These are phyloP conservation scores for Elaeagnus macrophylla DNA, from an alignment of 306 rosid species.

Conservation along the genomic window DNA sequence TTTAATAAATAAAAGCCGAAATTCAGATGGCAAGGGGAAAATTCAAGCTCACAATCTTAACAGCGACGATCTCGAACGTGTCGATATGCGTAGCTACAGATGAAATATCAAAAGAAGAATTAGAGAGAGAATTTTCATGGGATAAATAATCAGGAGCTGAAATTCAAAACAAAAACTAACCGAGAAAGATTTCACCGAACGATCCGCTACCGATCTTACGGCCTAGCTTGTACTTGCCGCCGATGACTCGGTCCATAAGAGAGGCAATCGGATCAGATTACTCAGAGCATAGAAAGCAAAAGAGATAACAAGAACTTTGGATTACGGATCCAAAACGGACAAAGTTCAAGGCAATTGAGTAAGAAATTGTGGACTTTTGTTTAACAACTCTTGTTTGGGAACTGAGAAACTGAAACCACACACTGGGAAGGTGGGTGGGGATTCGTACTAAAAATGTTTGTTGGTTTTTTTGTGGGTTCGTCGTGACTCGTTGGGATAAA, in stretches of 20 bases:
- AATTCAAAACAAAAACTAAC: slow-evolving; percentile 23
- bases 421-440: slow-evolving; percentile 1
- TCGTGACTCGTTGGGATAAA: neutral
- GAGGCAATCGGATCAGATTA: slow-evolving; percentile 25
- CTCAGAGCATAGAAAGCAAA: slow-evolving; percentile 21
- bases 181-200: slow-evolving; percentile 90
- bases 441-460: neutral
- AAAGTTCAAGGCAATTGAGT: neutral
- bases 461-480: neutral
- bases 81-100: slow-evolving; percentile 79
- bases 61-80: slow-evolving; percentile 88
- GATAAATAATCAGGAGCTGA: neutral
- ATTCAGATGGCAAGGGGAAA: neutral
- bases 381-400: neutral
- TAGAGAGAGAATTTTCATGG: slow-evolving; percentile 5
- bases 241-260: slow-evolving; percentile 77
- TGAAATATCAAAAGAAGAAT: neutral
- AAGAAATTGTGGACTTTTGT: neutral
- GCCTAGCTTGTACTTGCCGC: slow-evolving; percentile 78
- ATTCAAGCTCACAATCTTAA: slow-evolving; percentile 63
- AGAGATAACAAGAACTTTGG: slow-evolving; percentile 11
- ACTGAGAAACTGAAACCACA: slow-evolving; percentile 24
- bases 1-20: neutral
- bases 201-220: slow-evolving; percentile 99
- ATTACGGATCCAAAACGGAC: slow-evolving; percentile 12